Conservation (phyloP, 768 basidiomycete genomes). For the Macrocybe gigantea region DNA sequence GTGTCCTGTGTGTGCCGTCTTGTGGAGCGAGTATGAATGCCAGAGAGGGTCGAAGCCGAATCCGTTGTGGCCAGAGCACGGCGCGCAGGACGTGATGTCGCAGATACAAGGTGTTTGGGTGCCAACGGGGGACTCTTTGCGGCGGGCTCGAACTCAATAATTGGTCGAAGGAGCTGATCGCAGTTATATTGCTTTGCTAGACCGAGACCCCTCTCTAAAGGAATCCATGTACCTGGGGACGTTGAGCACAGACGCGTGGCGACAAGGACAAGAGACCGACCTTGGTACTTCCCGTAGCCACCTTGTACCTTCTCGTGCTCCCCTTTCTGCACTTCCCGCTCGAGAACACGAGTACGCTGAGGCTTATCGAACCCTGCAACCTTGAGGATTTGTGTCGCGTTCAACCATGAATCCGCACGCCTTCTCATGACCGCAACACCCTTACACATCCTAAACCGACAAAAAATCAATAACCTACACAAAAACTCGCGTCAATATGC, state of each 20-base stretch:
- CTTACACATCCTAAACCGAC: slow-evolving; percentile 80
- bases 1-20: slow-evolving; percentile 44
- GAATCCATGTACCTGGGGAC: slow-evolving; percentile 91
- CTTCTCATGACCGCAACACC: slow-evolving; percentile 97
- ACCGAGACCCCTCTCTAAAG: slow-evolving; percentile 80
- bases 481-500: slow-evolving; percentile 25
- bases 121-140: slow-evolving; percentile 91
- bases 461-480: slow-evolving; percentile 26
- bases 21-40: slow-evolving; percentile 55
- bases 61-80: slow-evolving; percentile 33
- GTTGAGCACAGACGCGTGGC: slow-evolving; percentile 6
- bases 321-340: slow-evolving; percentile 97
- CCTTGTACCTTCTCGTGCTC: slow-evolving; percentile 99
- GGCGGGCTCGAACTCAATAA: slow-evolving; percentile 90
- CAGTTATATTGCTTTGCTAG: slow-evolving; percentile 93
- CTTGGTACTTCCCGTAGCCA: slow-evolving; percentile 99
- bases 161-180: slow-evolving; percentile 78
- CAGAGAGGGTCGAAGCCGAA: slow-evolving; percentile 22
- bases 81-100: slow-evolving; percentile 48
- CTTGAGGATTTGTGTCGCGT: slow-evolving; percentile 98
- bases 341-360: slow-evolving; percentile 93
- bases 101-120: slow-evolving; percentile 90
- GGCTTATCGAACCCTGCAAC: slow-evolving; percentile 99
- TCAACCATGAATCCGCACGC: slow-evolving; percentile 94
- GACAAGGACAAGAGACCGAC: slow-evolving; percentile 35